phyloP scores from a whole-genome alignment of 108 stramenopile species.

The Fragilariopsis cylindrus region DNA sequence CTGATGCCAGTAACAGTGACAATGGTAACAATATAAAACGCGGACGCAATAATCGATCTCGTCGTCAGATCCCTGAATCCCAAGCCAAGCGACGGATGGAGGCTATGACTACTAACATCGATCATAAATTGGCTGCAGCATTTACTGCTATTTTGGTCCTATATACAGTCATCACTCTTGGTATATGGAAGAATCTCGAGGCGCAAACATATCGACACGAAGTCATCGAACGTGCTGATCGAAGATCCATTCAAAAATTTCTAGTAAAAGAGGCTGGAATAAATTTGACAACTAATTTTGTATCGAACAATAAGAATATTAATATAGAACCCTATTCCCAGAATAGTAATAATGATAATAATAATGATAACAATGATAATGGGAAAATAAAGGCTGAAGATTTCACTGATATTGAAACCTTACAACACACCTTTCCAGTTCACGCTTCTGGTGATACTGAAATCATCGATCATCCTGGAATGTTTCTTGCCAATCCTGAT shows the following conservation, averaged over 20 bases:
- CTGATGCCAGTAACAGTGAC: neutral
- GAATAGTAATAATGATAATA: neutral
- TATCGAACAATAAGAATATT: neutral
- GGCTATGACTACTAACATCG: constrained; percentile 17
- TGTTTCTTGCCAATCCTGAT: constrained; percentile 27
- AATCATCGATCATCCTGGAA: constrained; percentile 49
- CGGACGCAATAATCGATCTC: neutral
- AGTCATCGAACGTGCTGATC: neutral
- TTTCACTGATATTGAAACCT: constrained; percentile 25
- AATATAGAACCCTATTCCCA: constrained; percentile 1
- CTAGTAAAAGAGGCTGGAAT: neutral
- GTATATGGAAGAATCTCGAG: constrained; percentile 19
- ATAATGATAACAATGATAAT: neutral
- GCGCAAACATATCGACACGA: constrained; percentile 5
- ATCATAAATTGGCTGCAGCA: constrained; percentile 20
- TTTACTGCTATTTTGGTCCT: constrained; percentile 18
- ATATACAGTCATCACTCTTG: constrained; percentile 21
- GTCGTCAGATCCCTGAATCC: constrained; percentile 12
- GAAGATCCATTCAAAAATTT: neutral
- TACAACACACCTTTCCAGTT: constrained; percentile 53
- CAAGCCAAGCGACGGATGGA: constrained; percentile 41
- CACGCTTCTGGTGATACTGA: constrained; percentile 43
- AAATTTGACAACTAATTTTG: neutral
- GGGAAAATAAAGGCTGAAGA: constrained; percentile 5
- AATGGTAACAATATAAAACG: neutral